Percentiles rank a stretch among this genome's conserved stretches.
Evolutionary conservation across 441 rosid genomes (phyloP).

Genomic region (Theobroma grandiflorum): DNA sequence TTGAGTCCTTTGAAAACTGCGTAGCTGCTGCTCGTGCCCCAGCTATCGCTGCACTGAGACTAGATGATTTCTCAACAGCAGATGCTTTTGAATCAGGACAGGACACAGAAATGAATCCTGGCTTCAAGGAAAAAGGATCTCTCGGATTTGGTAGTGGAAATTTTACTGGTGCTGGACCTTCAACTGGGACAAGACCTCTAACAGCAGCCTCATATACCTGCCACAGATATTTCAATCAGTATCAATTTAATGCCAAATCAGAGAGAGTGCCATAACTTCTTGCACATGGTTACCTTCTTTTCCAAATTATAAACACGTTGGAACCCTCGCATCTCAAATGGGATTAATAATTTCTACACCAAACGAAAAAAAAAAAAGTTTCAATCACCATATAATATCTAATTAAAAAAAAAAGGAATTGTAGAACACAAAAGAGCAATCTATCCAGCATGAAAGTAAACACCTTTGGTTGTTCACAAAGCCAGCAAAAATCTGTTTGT

Average conservation of each 20-base stretch:
- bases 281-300: constrained; percentile 62
- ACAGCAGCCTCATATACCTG: constrained; percentile 78
- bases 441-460: constrained; percentile 16
- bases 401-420: not conserved
- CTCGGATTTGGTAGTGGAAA: constrained; percentile 73
- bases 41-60: constrained; percentile 71
- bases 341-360: constrained; percentile 71
- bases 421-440: constrained; percentile 6
- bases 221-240: constrained; percentile 13
- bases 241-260: not conserved
- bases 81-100: constrained; percentile 37
- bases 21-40: constrained; percentile 87
- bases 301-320: constrained; percentile 90
- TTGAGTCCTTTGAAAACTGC: constrained; percentile 65
- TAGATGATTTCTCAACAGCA: constrained; percentile 51
- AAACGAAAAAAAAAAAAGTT: not conserved
- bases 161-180: constrained; percentile 62
- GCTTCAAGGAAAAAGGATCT: constrained; percentile 77
- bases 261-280: not conserved
- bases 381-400: constrained; percentile 17
- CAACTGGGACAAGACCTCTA: constrained; percentile 68
- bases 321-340: constrained; percentile 91
- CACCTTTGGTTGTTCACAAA: constrained; percentile 91
- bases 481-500: constrained; percentile 89
- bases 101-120: constrained; percentile 58